Percentiles rank a stretch among this genome's conserved stretches.
Conservation (phyloP, 768 basidiomycete genomes). For the Nidularia sp. region DNA sequence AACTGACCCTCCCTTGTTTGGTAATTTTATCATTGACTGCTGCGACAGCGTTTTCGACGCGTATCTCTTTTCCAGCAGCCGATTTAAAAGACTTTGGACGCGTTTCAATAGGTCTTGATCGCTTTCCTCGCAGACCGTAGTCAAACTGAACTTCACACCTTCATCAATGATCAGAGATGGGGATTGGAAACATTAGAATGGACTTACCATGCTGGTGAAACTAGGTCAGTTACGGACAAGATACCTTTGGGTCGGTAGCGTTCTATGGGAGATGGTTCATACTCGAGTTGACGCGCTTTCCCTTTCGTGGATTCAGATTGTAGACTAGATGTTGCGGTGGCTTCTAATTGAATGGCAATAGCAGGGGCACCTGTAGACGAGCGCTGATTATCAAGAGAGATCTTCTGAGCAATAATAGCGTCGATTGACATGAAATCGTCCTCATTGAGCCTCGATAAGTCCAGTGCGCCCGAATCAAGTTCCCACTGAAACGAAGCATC, state of each 20-base stretch:
- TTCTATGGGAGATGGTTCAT: conserved; percentile 30
- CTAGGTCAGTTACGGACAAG: conserved; percentile 62
- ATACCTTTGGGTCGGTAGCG: conserved; percentile 39
- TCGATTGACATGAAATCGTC: conserved; percentile 54
- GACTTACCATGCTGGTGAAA: conserved; percentile 56
- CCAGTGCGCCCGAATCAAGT: too few species aligned
- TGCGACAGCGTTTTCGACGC: conserved; percentile 47
- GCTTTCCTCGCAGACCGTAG: conserved; percentile 62
- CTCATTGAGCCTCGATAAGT: conserved; percentile 29
- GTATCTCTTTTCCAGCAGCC: conserved; percentile 55
- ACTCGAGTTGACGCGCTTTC: neutral
- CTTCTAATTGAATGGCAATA: too few species aligned
- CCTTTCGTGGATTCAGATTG: too few species aligned
- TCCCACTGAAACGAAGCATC: too few species aligned
- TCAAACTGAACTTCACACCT: conserved; percentile 84
- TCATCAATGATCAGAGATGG: neutral
- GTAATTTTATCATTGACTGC: conserved; percentile 48
- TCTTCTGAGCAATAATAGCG: conserved; percentile 19
- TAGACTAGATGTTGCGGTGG: too few species aligned
- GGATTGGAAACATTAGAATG: neutral
- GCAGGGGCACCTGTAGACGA: neutral
- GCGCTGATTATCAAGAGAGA: neutral
- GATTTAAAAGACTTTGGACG: conserved; percentile 58
- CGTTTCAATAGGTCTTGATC: conserved; percentile 39
- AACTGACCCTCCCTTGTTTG: conserved; percentile 51